These are phyloP conservation scores for Tillandsia fasciculata DNA, from an alignment of 176 grass and related monocot species.

Conservation along the genomic window DNA sequence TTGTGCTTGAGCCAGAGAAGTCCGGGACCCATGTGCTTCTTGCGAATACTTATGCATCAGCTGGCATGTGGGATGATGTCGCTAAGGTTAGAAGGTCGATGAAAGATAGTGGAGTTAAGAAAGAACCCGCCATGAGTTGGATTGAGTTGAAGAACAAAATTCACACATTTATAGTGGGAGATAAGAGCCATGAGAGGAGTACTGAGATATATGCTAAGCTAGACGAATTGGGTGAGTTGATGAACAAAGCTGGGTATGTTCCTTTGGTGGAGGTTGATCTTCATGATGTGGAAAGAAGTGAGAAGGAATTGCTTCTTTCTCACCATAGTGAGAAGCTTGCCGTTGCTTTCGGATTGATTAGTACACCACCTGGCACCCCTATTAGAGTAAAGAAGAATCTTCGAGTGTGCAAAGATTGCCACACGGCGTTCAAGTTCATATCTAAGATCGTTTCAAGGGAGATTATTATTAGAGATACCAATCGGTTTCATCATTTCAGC, in stretches of 20 bases:
- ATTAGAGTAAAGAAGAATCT: constrained; percentile 81
- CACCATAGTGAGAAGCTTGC: constrained; percentile 69
- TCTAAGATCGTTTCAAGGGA: constrained; percentile 69
- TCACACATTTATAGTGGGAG: constrained; percentile 76
- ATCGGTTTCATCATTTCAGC: constrained; percentile 12
- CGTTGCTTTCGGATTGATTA: constrained; percentile 50
- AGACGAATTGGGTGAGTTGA: constrained; percentile 61
- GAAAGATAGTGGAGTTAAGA: constrained; percentile 51
- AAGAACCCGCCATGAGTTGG: constrained; percentile 88
- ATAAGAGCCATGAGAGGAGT: constrained; percentile 51
- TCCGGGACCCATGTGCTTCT: constrained; percentile 73
- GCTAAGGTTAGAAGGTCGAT: constrained; percentile 62
- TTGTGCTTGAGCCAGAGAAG: constrained; percentile 68
- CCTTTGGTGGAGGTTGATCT: constrained; percentile 56
- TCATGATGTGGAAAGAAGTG: constrained; percentile 47
- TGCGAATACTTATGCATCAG: constrained; percentile 67
- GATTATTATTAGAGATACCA: constrained; percentile 45
- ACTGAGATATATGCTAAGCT: constrained; percentile 76
- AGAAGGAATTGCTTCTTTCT: constrained; percentile 80
- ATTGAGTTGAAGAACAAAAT: constrained; percentile 77
- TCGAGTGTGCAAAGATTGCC: constrained; percentile 67
- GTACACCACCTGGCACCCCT: constrained; percentile 43
- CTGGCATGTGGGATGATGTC: constrained; percentile 58
- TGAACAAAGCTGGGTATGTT: constrained; percentile 69
- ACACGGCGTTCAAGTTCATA: constrained; percentile 50